Evolutionary conservation across 768 basidiomycete species (phyloP), one percentile per base, ranked within the genome.

Genomic region (Clathrus columnatus): DNA sequence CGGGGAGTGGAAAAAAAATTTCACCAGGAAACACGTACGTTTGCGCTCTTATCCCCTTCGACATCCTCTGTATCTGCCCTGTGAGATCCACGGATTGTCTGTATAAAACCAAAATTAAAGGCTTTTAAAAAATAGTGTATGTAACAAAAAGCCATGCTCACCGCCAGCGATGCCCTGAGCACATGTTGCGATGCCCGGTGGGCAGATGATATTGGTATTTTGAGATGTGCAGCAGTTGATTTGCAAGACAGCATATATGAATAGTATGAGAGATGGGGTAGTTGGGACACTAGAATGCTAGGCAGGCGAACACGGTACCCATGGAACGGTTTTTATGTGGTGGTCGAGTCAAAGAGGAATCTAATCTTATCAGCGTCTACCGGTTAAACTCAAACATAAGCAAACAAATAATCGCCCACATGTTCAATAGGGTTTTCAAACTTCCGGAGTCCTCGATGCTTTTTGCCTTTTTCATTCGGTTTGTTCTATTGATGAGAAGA

Each of bases 311-410:
- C 2, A 23, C 8, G n/a, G n/a, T 26, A 11, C 32, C 18, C 46
- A 48, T 48, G 41, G 32, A 32, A 18, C 29, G n/a, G 46, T 29
- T 26, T 41, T 47, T 46, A 48, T 20, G 54, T 55, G 42, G 30
- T 46, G 10, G 54, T 55, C n/a, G 54, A 55, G 54, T 46, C 44
- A 46, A 46, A 21, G 8, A 21, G 26, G 18, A 30, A 55, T 55
- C 54, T 55, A 55, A 55, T 55, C 54, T 55, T 47, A 55, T 55
- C 54, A 44, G 51, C 42, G 32, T 26, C 43, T 51, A 53, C 24
- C 1, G 21, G 27, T 14, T 47, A 28, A 11, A 14, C 26, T 5
- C 36, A 51, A 53, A 44, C 18, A 53, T 4, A 42, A 18, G 42
- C 32, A 53, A 53, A 53, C 51, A 53, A 43, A 26, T 42, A 27